Evolutionary conservation across 177 flowering plant genomes (phyloP).

Genomic region (Telopea speciosissima): DNA sequence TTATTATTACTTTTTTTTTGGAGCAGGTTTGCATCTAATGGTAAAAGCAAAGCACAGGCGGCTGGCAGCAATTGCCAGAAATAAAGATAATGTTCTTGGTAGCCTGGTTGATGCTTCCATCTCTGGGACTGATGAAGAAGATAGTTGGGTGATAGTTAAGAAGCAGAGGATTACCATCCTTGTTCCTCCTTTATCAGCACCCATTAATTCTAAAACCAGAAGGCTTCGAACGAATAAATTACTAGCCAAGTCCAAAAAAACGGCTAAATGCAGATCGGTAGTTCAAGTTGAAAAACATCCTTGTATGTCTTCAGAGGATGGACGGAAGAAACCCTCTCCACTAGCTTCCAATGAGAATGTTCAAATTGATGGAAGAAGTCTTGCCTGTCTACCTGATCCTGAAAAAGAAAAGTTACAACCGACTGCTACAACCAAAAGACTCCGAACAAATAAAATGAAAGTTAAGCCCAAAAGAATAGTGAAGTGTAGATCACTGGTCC

Average conservation of each 20-base stretch:
- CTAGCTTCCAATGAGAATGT: conserved; percentile 14
- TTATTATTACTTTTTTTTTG: neutral
- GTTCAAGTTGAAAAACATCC: conserved; percentile 13
- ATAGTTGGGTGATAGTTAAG: conserved; percentile 77
- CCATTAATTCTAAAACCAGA: conserved; percentile 17
- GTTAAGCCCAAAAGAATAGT: conserved; percentile 7
- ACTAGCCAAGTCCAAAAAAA: conserved; percentile 13
- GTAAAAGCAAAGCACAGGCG: conserved; percentile 46
- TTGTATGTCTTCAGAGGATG: conserved; percentile 16
- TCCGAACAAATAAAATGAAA: conserved; percentile 19
- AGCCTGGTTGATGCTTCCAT: conserved; percentile 14
- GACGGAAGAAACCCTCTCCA: conserved; percentile 19
- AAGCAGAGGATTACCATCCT: conserved; percentile 74
- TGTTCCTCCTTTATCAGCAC: conserved; percentile 52
- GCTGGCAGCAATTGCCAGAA: conserved; percentile 21
- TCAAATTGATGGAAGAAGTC: conserved; percentile 14
- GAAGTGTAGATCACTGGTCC: conserved; percentile 8
- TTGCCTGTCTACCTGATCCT: conserved; percentile 8
- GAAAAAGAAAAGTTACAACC: conserved; percentile 11
- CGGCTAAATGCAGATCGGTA: conserved; percentile 7
- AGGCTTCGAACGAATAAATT: conserved; percentile 20
- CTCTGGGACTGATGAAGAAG: conserved; percentile 29
- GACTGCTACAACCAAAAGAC: conserved; percentile 12
- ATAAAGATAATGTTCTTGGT: conserved; percentile 15
- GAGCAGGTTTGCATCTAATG: conserved; percentile 33